Conservation (phyloP, 768 basidiomycete genomes). For the Chalciporus piperatus region DNA sequence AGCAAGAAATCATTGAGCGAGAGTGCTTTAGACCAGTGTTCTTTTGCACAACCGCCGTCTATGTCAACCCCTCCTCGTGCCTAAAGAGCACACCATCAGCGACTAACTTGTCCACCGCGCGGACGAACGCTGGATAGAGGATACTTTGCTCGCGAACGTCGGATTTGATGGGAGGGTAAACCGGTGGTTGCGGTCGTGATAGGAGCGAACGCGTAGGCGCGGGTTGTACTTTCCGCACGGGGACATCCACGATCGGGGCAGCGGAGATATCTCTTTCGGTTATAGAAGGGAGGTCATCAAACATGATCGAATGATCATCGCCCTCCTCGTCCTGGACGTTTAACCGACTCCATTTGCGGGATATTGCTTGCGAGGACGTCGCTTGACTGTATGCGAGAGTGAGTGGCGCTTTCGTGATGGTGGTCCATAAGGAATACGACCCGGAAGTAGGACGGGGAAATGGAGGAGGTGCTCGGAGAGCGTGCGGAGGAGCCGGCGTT, state of each 20-base stretch:
- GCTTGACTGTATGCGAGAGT: constrained; percentile 9
- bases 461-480: constrained; percentile 16
- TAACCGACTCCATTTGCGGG: constrained; percentile 34
- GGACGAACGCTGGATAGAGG: constrained; percentile 20
- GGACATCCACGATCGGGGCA: constrained; percentile 3
- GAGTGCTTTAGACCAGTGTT: neutral
- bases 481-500: constrained; percentile 14
- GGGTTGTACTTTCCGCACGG: constrained; percentile 12
- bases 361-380: constrained; percentile 11
- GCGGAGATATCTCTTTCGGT: neutral
- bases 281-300: constrained; percentile 23
- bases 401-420: constrained; percentile 12
- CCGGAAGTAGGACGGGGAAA: constrained; percentile 6
- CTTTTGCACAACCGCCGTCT: neutral
- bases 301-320: constrained; percentile 10
- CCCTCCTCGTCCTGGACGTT: constrained; percentile 21
- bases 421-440: neutral
- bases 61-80: neutral
- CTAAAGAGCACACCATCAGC: constrained; percentile 15
- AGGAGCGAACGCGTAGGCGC: constrained; percentile 7
- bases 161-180: constrained; percentile 15
- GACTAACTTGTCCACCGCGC: constrained; percentile 22
- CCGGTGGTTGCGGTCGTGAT: constrained; percentile 22
- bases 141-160: constrained; percentile 16
- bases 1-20: neutral